Evolutionary conservation across 2,329 filamentous ascomycete genomes (phyloP).

Genomic region (Venturia pyrina): DNA sequence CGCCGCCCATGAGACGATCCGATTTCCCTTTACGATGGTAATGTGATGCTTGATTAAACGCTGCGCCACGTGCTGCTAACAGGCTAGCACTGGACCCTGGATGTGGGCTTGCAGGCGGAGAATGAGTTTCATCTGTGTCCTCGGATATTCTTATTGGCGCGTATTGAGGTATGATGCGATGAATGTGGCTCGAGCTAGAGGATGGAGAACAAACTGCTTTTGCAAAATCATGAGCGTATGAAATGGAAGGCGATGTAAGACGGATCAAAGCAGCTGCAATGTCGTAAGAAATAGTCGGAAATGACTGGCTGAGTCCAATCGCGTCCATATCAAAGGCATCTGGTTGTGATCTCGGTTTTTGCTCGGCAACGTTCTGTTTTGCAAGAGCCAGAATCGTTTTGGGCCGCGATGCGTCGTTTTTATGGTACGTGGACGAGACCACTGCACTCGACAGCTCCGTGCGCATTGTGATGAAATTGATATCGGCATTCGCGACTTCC

Average conservation of each 20-base stretch:
- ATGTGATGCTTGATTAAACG: conserved; percentile 47
- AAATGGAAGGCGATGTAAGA: conserved; percentile 47
- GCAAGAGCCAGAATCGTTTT: conserved; percentile 47
- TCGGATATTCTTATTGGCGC: conserved; percentile 28
- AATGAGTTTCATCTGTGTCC: conserved; percentile 16
- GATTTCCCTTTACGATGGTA: conserved; percentile 55
- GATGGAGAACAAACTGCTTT: conserved; percentile 35
- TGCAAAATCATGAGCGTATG: conserved; percentile 50
- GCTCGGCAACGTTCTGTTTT: conserved; percentile 26
- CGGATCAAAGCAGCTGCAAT: conserved; percentile 44
- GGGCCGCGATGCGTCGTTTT: conserved; percentile 44
- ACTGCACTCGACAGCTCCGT: conserved; percentile 36
- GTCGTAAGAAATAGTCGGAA: conserved; percentile 39
- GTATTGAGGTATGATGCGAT: conserved; percentile 38
- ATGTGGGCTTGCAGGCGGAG: conserved; percentile 19
- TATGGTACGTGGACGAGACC: conserved; percentile 49
- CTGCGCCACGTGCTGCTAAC: conserved; percentile 36
- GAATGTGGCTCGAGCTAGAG: conserved; percentile 16
- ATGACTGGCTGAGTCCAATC: conserved; percentile 44
- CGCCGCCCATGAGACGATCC: conserved; percentile 63
- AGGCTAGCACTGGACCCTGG: conserved; percentile 32
- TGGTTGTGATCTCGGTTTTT: conserved; percentile 25
- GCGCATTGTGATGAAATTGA: conserved; percentile 50
- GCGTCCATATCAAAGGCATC: conserved; percentile 36
- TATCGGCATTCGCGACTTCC: conserved; percentile 45